Conservation (phyloP, 148 eudicot species). For the Rhododendron simsii region DNA sequence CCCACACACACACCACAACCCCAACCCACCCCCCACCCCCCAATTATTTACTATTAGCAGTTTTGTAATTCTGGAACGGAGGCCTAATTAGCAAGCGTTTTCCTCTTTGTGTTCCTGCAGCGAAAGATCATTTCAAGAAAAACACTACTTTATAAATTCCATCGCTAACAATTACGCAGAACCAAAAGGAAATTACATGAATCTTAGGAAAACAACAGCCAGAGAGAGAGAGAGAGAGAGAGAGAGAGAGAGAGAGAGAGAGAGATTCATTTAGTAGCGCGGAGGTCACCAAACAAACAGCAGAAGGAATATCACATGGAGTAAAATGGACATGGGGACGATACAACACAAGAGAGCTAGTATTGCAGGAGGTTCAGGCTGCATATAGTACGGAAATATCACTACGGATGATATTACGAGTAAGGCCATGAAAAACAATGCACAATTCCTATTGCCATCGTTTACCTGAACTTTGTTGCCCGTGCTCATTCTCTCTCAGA, state of each 20-base stretch:
- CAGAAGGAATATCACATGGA: constrained; percentile 8
- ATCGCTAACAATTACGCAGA: background rate
- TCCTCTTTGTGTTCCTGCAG: background rate
- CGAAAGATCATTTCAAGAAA: background rate
- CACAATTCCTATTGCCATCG: constrained; percentile 1
- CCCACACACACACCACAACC: too few relatives aligned
- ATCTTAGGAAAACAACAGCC: background rate
- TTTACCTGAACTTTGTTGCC: background rate
- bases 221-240: background rate
- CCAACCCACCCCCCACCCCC: too few relatives aligned
- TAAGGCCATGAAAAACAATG: constrained; percentile 17
- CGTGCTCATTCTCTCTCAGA: background rate
- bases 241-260: background rate
- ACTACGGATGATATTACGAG: constrained; percentile 14
- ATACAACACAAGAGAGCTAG: constrained; percentile 16
- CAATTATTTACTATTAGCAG: too few relatives aligned
- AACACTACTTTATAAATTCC: background rate
- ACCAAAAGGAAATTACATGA: background rate
- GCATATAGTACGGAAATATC: constrained; percentile 27
- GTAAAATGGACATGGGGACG: constrained; percentile 15
- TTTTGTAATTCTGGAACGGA: background rate
- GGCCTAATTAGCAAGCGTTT: background rate
- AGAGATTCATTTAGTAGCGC: background rate
- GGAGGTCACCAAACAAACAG: constrained; percentile 17
- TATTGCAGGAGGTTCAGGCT: constrained; percentile 20